These are phyloP conservation scores for Kodamaea kaohsiungensis DNA, from an alignment of 805 yeast species.

Conservation along the genomic window DNA sequence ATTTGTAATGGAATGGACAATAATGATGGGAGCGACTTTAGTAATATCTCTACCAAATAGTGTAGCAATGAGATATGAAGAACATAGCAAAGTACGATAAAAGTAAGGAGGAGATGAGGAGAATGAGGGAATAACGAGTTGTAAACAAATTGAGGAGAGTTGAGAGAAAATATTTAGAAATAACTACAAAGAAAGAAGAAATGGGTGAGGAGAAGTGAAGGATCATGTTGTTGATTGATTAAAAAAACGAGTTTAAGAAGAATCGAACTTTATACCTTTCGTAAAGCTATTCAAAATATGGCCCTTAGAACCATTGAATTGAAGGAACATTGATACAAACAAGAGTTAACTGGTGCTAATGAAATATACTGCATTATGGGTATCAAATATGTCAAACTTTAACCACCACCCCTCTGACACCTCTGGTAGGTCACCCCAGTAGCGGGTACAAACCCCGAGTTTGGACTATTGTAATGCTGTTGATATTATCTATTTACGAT, in stretches of 20 bases:
- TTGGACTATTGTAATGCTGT: not conserved
- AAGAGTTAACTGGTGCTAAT: not conserved
- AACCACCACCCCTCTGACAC: not conserved
- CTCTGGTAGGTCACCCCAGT: not conserved
- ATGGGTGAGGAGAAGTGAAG: not conserved
- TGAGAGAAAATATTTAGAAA: not conserved
- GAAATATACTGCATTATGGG: not conserved
- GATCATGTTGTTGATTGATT: too few species aligned
- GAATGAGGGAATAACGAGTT: not conserved
- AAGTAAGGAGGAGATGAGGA: conserved; percentile 22
- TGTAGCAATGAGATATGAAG: not conserved
- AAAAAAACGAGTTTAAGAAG: not conserved
- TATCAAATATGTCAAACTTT: not conserved
- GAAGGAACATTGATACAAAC: too few species aligned
- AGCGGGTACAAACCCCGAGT: not conserved
- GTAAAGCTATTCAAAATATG: too few species aligned
- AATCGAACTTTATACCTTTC: not conserved
- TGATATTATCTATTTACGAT: not conserved
- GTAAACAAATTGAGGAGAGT: not conserved
- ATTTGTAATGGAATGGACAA: not conserved
- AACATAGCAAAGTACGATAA: not conserved
- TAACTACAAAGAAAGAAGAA: not conserved
- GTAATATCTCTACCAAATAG: too few species aligned
- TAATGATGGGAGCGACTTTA: too few species aligned
- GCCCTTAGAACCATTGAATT: too few species aligned